Conservation (phyloP, 208 protist genomes). For the Trypanosomatidae sp. region DNA sequence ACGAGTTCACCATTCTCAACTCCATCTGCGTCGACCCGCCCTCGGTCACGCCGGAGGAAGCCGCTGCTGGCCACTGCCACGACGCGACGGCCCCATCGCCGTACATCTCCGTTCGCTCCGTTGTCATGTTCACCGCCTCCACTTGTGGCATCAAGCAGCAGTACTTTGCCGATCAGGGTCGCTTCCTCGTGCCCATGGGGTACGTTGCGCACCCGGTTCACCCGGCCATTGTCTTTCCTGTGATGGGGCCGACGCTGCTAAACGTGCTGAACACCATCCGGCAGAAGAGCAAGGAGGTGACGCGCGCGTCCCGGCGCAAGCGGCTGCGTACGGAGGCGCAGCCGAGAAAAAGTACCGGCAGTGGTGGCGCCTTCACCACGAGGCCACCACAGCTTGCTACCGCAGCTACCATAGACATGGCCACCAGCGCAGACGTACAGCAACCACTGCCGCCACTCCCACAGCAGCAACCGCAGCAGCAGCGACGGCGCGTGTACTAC, state of each 20-base stretch:
- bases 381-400: background rate
- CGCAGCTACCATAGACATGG: background rate
- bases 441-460: background rate
- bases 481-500: constrained; percentile 36
- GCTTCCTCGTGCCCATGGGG: constrained; percentile 57
- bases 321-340: constrained; percentile 19
- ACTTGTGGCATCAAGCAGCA: constrained; percentile 33
- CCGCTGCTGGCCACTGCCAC: constrained; percentile 11
- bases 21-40: constrained; percentile 25
- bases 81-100: constrained; percentile 9
- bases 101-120: constrained; percentile 30
- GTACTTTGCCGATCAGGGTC: constrained; percentile 48
- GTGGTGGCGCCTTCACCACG: background rate
- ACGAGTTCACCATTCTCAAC: constrained; percentile 65
- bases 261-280: constrained; percentile 53
- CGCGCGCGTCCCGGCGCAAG: constrained; percentile 23
- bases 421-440: background rate
- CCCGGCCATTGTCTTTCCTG: constrained; percentile 71
- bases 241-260: constrained; percentile 70
- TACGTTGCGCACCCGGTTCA: constrained; percentile 74
- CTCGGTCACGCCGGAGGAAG: constrained; percentile 11
- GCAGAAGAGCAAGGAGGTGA: constrained; percentile 34
- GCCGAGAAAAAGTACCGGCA: background rate
- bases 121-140: constrained; percentile 39
- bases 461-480: constrained; percentile 11